These are phyloP conservation scores for Puccinellia tenuiflora DNA, from an alignment of 176 grass and related monocot genomes.

Conservation along the genomic window DNA sequence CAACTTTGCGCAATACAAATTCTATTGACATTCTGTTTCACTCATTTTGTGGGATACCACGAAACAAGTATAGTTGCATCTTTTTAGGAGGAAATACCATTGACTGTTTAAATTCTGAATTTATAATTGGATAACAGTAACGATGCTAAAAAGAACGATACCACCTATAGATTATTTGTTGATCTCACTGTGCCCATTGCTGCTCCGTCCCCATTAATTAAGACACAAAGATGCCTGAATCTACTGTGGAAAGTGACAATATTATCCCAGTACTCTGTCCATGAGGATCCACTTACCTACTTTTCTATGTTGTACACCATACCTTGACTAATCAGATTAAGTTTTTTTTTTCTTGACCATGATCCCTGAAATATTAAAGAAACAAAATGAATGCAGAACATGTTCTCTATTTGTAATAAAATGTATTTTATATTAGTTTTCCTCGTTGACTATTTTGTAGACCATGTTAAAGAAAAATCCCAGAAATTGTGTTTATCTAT, in stretches of 20 bases:
- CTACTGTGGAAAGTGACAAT: not conserved
- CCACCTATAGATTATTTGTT: not conserved
- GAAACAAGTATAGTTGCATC: slow-evolving; percentile 7
- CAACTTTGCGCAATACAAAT: not conserved
- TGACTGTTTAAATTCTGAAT: not conserved
- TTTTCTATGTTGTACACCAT: not conserved
- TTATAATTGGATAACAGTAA: not conserved
- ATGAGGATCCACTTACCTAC: not conserved
- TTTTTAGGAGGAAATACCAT: not conserved
- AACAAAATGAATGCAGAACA: not conserved
- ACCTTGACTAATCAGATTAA: not conserved
- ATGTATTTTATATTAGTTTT: too few relatives aligned
- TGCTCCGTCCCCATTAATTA: not conserved
- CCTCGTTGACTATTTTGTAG: not conserved
- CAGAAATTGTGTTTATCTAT: not conserved
- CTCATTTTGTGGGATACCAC: too few relatives aligned
- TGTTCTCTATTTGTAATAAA: not conserved
- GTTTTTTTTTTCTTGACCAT: not conserved
- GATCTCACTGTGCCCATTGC: not conserved
- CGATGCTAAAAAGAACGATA: not conserved
- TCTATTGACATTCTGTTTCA: not conserved
- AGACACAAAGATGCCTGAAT: not conserved
- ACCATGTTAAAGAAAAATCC: not conserved
- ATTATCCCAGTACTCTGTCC: not conserved
- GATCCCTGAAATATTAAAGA: not conserved